Base-by-base conservation (phyloP, 768 basidiomycete genomes). In the Wakefieldia striispora region DNA sequence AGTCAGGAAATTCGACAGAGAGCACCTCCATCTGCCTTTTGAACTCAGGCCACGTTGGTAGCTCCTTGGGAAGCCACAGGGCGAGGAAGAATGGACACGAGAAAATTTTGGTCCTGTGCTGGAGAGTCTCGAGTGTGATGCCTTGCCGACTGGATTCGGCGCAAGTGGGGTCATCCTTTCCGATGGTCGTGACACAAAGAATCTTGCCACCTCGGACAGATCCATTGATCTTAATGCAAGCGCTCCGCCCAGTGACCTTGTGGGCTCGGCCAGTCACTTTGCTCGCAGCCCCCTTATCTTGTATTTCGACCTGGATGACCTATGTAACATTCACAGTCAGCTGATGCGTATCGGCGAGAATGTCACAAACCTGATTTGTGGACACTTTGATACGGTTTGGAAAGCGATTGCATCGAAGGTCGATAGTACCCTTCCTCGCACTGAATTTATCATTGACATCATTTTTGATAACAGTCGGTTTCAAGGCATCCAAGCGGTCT, bases 141-240 rank as follows among this genome's bases (percentile, higher is more conserved):
- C 17, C 41, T 14, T 57, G 52, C 5, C 69, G 65, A 17, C 16
- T 3, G 3, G 55, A 44, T 46, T 88, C 84, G 3, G 87, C 84
- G 16, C 55, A 68, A 2, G 86, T 88, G 0, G 75, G 77, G 24
- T 68, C 70, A 45, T 77, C 82, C 24, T 73, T 76, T 3, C 83
- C 85, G 37, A 77, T 66, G 3, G 83, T 77, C 9, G 63, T 74
- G 36, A 88, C 70, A 4, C 65, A 62, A 16, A 58, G 14, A 41
- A 67, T 50, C 21, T 43, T 55, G 14, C 48, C 37, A 2, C 50
- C 52, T 27, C 38, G n/a, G 17, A 71, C 19, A 1, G 57, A n/a
- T 10, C 47, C 61, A 5, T 59, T 44, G 29, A 76, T 37, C 11
- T 36, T 26, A 23, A 80, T 54, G 4, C 24, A 54, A 0, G 69